Conservation (phyloP, 805 yeast species). For the Candida tallmaniae region DNA sequence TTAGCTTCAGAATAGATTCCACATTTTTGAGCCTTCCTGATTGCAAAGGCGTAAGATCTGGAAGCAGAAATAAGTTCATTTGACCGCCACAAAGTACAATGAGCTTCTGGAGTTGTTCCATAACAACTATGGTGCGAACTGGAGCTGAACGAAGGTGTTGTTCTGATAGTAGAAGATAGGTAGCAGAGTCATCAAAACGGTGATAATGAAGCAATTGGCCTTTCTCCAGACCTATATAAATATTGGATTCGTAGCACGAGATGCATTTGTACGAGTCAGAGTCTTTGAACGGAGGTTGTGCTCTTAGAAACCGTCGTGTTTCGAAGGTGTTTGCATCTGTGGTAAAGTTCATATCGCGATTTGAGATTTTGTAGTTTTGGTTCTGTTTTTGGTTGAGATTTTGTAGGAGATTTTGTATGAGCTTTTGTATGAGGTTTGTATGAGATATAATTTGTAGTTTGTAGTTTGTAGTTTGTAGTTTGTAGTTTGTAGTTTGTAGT, state of each 20-base stretch:
- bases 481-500: too few species aligned
- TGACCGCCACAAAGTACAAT: slow-evolving; percentile 21
- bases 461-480: too few species aligned
- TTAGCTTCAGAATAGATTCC: slow-evolving; percentile 25
- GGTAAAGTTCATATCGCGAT: slow-evolving; percentile 3
- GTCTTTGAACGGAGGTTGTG: slow-evolving; percentile 2
- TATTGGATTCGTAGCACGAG: slow-evolving; percentile 23
- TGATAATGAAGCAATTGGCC: slow-evolving; percentile 37
- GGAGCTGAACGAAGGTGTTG: slow-evolving; percentile 11
- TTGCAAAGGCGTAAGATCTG: slow-evolving; percentile 35
- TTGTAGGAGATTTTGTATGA: too few species aligned
- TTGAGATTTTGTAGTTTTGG: too few species aligned
- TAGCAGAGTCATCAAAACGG: slow-evolving; percentile 36
- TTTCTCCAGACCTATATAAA: slow-evolving; percentile 33
- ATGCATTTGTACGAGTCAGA: slow-evolving; percentile 5
- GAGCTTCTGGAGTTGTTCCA: slow-evolving; percentile 21
- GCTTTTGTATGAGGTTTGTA: too few species aligned
- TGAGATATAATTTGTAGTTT: too few species aligned
- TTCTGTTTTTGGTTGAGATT: too few species aligned
- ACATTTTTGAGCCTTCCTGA: slow-evolving; percentile 34
- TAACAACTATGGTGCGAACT: slow-evolving; percentile 21
- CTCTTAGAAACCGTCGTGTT: slow-evolving; percentile 4
- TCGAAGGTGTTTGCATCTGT: slow-evolving; percentile 2
- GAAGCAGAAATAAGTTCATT: slow-evolving; percentile 25
- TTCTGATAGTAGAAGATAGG: slow-evolving; percentile 23